Base-by-base conservation (phyloP, 805 yeast genomes). In the Metschnikowia vanudenii region DNA sequence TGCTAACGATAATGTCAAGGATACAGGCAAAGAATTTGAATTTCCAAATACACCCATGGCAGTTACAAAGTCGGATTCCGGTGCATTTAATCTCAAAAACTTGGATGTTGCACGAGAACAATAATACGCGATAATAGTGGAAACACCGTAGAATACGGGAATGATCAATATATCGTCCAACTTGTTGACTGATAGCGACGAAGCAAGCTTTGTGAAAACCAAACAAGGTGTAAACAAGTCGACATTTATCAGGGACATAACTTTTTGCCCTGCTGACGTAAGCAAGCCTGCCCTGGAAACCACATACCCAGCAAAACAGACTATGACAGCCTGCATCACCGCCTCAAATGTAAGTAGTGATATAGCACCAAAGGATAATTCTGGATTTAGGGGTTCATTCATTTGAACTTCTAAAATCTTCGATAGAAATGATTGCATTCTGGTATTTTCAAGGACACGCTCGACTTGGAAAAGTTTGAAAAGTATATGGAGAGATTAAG, bases 1-100 rank as follows among this genome's bases (percentile, higher is more conserved):
- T 1, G 91, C 82, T 52, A 86, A 71, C 1, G 96, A 84, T 46
- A 94, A 71, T 1, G 94, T 86, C 54, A 94, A 75, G 0, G 97
- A 89, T 1, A 92, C 98, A 0, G 99, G 98, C 46, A 92, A 76
- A 10, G 96, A 87, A 71, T 92, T 92, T 37, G 96, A 88, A 68
- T 92, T 94, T 43, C 97, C 98, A 68, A 92, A 92, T 5, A 91
- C 96, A 2, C 94, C 89, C 95, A 94, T 94, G 2, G 97, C 98
- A 18, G 95, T 85, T 41, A 94, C 97, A 59, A 88, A 92, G 68
- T 92, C 91, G 3, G 88, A 62, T 67, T 94, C 97, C 12, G 87
- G 80, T 40, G 71, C 79, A 57, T 86, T 86, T 57, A 94, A 69
- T 7, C 67, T 59, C 51, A 90, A 63, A 36, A 81, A 52, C 12